Base-by-base conservation (phyloP, 2,329 filamentous ascomycete species). In the Arthrinium puccinioides region DNA sequence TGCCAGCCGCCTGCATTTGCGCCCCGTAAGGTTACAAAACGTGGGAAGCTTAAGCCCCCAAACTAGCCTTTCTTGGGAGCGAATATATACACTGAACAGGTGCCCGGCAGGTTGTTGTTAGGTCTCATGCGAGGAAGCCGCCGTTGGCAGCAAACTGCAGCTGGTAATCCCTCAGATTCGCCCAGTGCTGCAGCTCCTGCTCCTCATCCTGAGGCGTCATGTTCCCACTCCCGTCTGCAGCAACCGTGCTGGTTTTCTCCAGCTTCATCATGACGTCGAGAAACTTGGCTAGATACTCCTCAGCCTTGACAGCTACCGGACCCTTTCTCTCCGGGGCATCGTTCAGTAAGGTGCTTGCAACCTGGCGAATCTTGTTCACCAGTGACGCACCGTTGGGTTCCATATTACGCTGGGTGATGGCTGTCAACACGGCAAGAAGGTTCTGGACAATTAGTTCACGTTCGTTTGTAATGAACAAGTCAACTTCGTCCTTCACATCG, bases 281-380 rank as follows among this genome's bases (percentile, higher is more conserved):
- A 31, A 51, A 51, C 14, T 44, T 41, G 19, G 44, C 40, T 1
- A 51, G 42, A 34, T 46, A 44, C 16, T 48, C 45, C 9, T 44
- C 39, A 13, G 82, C 77, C 56, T 72, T 70, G 21, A 67, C 50
- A 3, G 70, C 70, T 8, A 72, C 57, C 41, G 61, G 65, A 0
- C 70, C 72, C 47, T 75, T 76, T 13, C 69, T 63, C 39, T 73
- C 69, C 0, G 63, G 62, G 4, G 64, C 58, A 36, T 67, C 67
- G 44, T 84, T 79, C 33, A 94, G 73, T 7, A 94, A 70, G 0
- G 87, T 92, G 20, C 82, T 83, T 2, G 87, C 87, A 26, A 94
- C 83, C 53, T 86, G 82, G 9, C 87, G 83, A 47, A 94, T 86
- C 66, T 94, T 94, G 64, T 79, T 79, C 51, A 86, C 87, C n/a